phyloP scores from a whole-genome alignment of 805 yeast genomes.

The Candida sphagnicola region DNA sequence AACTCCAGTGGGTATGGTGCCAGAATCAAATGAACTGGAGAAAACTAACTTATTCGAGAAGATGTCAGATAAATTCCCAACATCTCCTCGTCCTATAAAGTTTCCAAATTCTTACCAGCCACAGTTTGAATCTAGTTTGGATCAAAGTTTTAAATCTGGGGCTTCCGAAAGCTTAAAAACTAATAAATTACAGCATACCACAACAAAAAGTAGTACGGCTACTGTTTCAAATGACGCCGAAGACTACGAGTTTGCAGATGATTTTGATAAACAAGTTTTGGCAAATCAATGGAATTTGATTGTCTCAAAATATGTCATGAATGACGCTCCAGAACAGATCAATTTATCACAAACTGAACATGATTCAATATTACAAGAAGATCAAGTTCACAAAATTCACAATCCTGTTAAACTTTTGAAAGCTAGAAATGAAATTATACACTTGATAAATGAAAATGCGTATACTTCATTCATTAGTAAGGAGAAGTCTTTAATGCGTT shows the following conservation, averaged over 20 bases:
- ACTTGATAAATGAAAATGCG: constrained; percentile 32
- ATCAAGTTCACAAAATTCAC: constrained; percentile 16
- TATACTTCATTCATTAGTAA: constrained; percentile 11
- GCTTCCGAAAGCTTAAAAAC: neutral
- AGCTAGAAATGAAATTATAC: constrained; percentile 29
- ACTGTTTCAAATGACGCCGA: neutral
- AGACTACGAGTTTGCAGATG: neutral
- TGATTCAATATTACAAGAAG: constrained; percentile 19
- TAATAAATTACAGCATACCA: neutral
- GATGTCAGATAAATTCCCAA: neutral
- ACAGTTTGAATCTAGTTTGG: neutral
- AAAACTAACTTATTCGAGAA: neutral
- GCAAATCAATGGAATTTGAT: constrained; percentile 35
- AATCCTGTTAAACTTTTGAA: constrained; percentile 21
- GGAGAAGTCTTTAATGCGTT: neutral
- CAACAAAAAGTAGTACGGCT: neutral
- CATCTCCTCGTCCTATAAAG: neutral
- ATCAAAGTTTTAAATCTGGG: neutral
- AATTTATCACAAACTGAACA: constrained; percentile 43
- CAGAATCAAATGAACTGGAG: neutral
- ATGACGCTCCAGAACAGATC: constrained; percentile 44
- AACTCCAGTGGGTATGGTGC: neutral
- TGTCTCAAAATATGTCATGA: constrained; percentile 34
- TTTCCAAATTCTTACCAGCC: neutral
- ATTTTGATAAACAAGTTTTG: constrained; percentile 4